Evolutionary conservation across 75 land plant genomes (phyloP), one percentile per base, ranked within the genome.

Genomic region (Ceratopteris richardii): DNA sequence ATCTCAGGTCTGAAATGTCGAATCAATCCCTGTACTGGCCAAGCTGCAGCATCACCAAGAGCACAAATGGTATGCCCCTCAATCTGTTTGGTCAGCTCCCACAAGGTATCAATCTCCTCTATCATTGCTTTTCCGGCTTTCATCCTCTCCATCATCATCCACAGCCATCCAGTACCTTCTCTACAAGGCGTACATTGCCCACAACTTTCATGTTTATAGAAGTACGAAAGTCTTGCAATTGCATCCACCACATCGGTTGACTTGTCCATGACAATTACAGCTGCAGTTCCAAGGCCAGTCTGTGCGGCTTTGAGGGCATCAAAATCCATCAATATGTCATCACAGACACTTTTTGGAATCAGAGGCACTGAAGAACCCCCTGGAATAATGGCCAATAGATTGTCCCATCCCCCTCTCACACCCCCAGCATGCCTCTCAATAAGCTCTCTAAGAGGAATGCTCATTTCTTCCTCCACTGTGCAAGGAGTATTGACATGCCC

Each of bases 401-500:
- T 90, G 66, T 90, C 87, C 96, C 96, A 90, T 21, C 96, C 96
- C n/a, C 96, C 96, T 69, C 96, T 70, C 31, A 90, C 96, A 29
- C 96, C 96, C 3, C 92, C 96, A 66, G 83, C 80, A 63, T 90
- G 96, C 63, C n/a, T n/a, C n/a, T n/a, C n/a, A n/a, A n/a, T n/a
- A n/a, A n/a, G n/a, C n/a, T n/a, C n/a, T n/a, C n/a, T 87, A 54
- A 90, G 60, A 14, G 96, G 78, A 25, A 90, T 90, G 57, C 96
- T 90, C 96, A 90, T 90, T 63, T 90, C 96, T 62, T 90, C 96
- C 67, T 90, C 96, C 50, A 90, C 91, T 20, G 96, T 90, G 74
- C 96, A 90, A 25, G 87, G 92, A 31, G 88, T 90, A 65, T 90
- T 90, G 51, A 90, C 96, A 64, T 90, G 96, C 20, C 96, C 96